phyloP scores from a whole-genome alignment of 106 monocot genomes.

The Dendrobium chrysotoxum region DNA sequence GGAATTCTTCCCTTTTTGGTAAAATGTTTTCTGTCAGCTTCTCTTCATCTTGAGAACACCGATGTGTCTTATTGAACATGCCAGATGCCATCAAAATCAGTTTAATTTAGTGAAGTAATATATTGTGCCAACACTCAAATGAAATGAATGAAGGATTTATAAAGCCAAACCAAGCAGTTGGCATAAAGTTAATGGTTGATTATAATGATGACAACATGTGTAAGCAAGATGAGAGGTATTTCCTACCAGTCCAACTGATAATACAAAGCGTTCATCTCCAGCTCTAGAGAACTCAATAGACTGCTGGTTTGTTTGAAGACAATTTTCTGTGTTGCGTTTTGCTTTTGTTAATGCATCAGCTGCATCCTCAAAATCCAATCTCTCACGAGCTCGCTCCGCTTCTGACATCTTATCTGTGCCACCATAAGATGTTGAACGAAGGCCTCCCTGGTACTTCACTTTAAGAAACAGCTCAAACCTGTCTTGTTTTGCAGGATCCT shows the following conservation, averaged over 20 bases:
- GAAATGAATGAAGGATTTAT: not conserved
- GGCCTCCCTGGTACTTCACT: constrained; percentile 89
- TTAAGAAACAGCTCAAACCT: constrained; percentile 95
- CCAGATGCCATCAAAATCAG: not conserved
- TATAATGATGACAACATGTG: not conserved
- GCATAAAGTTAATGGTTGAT: not conserved
- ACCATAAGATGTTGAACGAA: constrained; percentile 40
- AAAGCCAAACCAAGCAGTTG: not conserved
- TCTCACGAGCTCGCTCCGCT: constrained; percentile 73
- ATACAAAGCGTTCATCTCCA: constrained; percentile 38
- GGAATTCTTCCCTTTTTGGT: constrained; percentile 78
- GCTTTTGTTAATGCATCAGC: constrained; percentile 67
- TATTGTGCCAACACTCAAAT: not conserved
- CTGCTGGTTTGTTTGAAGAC: constrained; percentile 18
- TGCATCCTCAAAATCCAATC: constrained; percentile 87
- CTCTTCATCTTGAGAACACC: constrained; percentile 28
- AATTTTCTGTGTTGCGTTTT: constrained; percentile 12
- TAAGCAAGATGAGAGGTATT: not conserved
- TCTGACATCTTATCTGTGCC: constrained; percentile 50
- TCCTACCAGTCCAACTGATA: constrained; percentile 39
- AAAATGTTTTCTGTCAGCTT: constrained; percentile 25
- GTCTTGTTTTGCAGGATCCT: constrained; percentile 89
- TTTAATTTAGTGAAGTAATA: not conserved
- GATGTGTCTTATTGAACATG: constrained; percentile 13
- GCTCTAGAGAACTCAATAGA: constrained; percentile 8